phyloP scores from a whole-genome alignment of 2,329 filamentous ascomycete species.

The Sporothrix schenckii region DNA sequence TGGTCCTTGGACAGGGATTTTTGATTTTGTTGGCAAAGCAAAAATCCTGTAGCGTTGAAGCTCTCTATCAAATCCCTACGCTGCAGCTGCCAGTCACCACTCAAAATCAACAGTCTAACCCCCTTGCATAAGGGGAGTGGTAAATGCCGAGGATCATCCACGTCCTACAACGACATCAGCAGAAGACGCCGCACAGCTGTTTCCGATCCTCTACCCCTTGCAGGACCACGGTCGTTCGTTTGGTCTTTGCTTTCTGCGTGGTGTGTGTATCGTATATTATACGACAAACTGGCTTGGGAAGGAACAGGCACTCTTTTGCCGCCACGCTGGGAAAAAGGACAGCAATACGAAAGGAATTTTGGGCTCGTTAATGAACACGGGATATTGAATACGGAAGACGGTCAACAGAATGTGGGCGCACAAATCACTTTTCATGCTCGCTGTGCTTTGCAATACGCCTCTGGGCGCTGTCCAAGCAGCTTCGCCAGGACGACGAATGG shows the following conservation, averaged over 20 bases:
- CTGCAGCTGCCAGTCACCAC: not conserved
- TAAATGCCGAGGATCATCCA: not conserved
- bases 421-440: too few relatives aligned
- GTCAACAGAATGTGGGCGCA: not conserved
- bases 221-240: not conserved
- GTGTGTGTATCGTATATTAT: not conserved
- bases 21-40: not conserved
- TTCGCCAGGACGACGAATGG: not conserved
- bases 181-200: conserved; percentile 4
- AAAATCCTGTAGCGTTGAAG: not conserved
- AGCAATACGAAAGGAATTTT: too few relatives aligned
- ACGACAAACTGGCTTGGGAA: not conserved
- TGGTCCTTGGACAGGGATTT: not conserved
- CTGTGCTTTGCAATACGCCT: too few relatives aligned
- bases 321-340: not conserved
- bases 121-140: conserved; percentile 9
- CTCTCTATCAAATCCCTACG: not conserved
- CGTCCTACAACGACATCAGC: not conserved
- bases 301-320: not conserved
- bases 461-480: too few relatives aligned
- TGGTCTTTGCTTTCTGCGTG: not conserved
- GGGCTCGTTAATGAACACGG: not conserved
- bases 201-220: not conserved
- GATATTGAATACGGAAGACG: conserved; percentile 5
- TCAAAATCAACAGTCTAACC: not conserved